Conservation (phyloP, 345 rosid genomes). For the Corchorus olitorius region DNA sequence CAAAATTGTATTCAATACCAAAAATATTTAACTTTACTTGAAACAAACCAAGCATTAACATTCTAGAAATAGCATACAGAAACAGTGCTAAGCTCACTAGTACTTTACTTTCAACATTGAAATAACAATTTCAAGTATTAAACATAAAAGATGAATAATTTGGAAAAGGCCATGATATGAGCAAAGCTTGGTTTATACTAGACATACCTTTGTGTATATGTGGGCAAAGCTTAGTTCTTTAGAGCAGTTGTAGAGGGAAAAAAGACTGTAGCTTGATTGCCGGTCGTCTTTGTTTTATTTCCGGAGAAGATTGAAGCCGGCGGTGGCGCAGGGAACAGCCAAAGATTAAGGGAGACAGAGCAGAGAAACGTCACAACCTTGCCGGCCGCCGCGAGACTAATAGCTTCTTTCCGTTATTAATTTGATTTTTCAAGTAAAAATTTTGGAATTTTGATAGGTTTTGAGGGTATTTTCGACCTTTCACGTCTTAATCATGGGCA, state of each 20-base stretch:
- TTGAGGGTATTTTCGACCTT: neutral
- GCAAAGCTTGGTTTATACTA: too few species aligned
- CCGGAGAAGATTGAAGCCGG: too few species aligned
- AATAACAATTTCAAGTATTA: neutral
- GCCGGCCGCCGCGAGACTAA: too few species aligned
- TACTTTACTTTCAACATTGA: neutral
- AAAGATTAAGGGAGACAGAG: too few species aligned
- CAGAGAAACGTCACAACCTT: too few species aligned
- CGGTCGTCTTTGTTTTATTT: too few species aligned
- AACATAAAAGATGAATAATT: neutral
- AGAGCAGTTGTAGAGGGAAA: neutral
- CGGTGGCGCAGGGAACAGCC: too few species aligned
- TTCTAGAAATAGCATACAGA: neutral
- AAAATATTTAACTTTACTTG: neutral
- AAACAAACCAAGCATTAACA: neutral
- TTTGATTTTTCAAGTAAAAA: too few species aligned
- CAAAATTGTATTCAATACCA: neutral
- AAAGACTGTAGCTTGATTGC: neutral
- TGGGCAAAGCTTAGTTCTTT: neutral
- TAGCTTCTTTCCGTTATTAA: too few species aligned
- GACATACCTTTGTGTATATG: neutral
- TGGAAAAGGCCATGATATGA: neutral
- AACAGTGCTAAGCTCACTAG: neutral
- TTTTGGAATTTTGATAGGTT: neutral
- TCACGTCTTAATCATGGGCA: too few species aligned